These are phyloP conservation scores for Fusarium sp. DNA, from an alignment of 2,329 filamentous ascomycete species.

Conservation along the genomic window DNA sequence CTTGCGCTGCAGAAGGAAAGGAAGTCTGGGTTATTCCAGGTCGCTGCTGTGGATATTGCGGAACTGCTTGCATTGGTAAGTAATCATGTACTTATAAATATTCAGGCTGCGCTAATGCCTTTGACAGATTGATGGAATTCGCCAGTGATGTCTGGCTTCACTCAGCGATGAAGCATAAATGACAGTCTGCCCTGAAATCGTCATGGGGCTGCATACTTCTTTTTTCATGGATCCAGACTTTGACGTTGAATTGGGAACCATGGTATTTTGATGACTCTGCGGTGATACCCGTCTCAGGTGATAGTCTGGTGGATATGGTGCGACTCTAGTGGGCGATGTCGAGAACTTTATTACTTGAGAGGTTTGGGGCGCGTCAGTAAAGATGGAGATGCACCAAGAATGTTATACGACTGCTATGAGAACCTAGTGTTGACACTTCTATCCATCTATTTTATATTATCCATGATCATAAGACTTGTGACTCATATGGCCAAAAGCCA, in stretches of 20 bases:
- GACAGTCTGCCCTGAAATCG: neutral
- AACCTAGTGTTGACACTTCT: no score
- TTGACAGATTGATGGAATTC: neutral
- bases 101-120: neutral
- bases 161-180: neutral
- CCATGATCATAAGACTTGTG: no score
- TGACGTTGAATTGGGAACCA: accelerated
- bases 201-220: accelerated
- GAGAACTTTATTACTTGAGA: no score
- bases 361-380: no score
- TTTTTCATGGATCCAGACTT: neutral
- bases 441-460: no score
- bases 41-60: neutral
- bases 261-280: neutral
- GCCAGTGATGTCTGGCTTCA: neutral
- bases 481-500: no score
- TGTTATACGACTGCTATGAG: no score
- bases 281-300: accelerated
- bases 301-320: accelerated
- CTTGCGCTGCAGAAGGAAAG: neutral
- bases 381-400: no score
- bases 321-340: neutral
- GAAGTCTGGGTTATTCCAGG: neutral
- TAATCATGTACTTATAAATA: accelerated
- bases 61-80: neutral